Percentiles rank a stretch among this genome's conserved stretches.
Conservation (phyloP, 305 asterid species). For the Fraxinus baroniana region DNA sequence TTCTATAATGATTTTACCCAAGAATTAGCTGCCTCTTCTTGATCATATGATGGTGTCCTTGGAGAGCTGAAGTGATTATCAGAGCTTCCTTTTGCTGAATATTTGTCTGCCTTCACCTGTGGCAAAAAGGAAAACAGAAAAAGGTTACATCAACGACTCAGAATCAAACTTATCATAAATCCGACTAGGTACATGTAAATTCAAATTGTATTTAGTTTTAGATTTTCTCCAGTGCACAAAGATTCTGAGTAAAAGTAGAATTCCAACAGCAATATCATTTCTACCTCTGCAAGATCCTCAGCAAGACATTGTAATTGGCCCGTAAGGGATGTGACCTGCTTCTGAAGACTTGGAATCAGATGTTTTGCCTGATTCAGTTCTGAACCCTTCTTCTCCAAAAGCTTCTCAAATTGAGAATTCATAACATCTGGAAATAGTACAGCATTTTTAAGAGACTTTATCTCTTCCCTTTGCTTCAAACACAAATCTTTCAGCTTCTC, state of each 20-base stretch:
- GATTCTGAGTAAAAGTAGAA: not conserved
- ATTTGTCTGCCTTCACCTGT: slow-evolving; percentile 89
- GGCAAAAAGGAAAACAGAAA: slow-evolving; percentile 3
- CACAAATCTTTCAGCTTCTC: slow-evolving; percentile 93
- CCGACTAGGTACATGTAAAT: not conserved
- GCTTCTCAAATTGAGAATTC: slow-evolving; percentile 56
- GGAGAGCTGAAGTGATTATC: slow-evolving; percentile 61
- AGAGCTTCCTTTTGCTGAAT: slow-evolving; percentile 46
- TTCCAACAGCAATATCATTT: not conserved
- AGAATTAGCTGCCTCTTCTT: slow-evolving; percentile 68
- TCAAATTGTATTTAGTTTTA: not conserved
- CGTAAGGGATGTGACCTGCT: slow-evolving; percentile 87
- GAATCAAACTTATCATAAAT: not conserved
- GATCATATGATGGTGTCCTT: slow-evolving; percentile 64
- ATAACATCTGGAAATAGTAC: slow-evolving; percentile 69
- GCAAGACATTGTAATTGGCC: slow-evolving; percentile 81
- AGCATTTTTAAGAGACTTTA: slow-evolving; percentile 66
- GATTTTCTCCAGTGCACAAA: not conserved
- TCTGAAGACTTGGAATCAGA: slow-evolving; percentile 82
- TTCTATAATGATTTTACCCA: slow-evolving; percentile 43
- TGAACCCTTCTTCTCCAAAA: slow-evolving; percentile 62
- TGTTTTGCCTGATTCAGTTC: slow-evolving; percentile 83
- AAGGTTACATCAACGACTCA: not conserved
- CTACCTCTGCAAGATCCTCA: slow-evolving; percentile 91
- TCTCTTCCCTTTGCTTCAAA: slow-evolving; percentile 95